A percentile compares a stretch with the other conserved stretches of the same genome.
Evolutionary conservation across 441 rosid genomes (phyloP).

Genomic region (Capsella rubella): DNA sequence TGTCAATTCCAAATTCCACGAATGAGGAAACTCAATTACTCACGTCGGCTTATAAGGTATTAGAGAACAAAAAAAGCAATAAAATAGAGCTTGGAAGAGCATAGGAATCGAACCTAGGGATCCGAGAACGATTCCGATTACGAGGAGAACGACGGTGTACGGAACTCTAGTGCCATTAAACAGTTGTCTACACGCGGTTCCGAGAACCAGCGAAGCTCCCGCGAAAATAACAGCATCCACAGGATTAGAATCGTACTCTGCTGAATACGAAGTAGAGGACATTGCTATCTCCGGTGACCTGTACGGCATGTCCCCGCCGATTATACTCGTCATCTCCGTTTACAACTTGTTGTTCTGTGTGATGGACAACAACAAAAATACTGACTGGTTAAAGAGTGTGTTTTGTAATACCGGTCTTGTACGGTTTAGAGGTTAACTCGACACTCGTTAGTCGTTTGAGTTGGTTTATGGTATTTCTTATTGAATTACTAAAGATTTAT

Average conservation of each 20-base stretch:
- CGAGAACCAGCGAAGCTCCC: conserved; percentile 72
- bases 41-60: neutral
- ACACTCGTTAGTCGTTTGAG: neutral
- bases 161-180: conserved; percentile 87
- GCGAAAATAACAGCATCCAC: conserved; percentile 77
- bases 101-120: conserved; percentile 57
- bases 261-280: neutral
- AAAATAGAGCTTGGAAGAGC: neutral
- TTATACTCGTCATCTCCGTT: conserved; percentile 34
- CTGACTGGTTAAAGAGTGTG: no score
- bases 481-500: neutral
- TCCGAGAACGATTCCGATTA: conserved; percentile 79
- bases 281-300: conserved; percentile 1
- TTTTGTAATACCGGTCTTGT: no score
- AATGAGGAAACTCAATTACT: neutral
- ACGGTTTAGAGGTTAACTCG: no score
- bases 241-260: conserved; percentile 37
- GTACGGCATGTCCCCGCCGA: neutral
- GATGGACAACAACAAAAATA: no score
- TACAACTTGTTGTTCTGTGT: no score
- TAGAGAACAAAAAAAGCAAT: neutral
- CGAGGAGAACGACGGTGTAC: conserved; percentile 87
- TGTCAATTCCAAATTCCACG: neutral
- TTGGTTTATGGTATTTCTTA: neutral
- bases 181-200: conserved; percentile 73